phyloP scores from a whole-genome alignment of 2,329 filamentous ascomycete species.

The Coniochaeta sp. region DNA sequence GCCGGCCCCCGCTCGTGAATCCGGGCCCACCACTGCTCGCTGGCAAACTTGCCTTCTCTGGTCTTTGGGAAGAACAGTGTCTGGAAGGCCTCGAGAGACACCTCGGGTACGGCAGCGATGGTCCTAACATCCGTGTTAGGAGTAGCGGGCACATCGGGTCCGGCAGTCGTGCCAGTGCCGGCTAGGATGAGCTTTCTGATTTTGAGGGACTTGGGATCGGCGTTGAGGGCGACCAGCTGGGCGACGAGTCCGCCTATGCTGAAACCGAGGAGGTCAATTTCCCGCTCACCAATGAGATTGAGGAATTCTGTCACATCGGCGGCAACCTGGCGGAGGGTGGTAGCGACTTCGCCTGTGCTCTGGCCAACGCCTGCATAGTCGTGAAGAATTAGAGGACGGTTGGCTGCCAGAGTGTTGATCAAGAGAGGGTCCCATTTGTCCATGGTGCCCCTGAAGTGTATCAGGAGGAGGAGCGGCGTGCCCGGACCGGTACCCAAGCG shows the following conservation, averaged over 20 bases:
- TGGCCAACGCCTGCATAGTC: constrained; percentile 41
- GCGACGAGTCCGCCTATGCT: constrained; percentile 40
- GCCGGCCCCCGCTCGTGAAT: constrained; percentile 17
- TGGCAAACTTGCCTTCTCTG: constrained; percentile 5
- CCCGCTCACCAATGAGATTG: constrained; percentile 18
- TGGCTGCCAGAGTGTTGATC: constrained; percentile 32
- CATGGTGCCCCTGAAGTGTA: constrained; percentile 19
- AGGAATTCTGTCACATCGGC: constrained; percentile 17
- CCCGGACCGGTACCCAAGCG: constrained; percentile 7
- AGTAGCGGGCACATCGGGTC: constrained; percentile 23
- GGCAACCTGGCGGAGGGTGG: constrained; percentile 20
- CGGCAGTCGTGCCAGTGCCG: constrained; percentile 32
- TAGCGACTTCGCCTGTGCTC: constrained; percentile 31
- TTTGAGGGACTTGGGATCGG: constrained; percentile 17
- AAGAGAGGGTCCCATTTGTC: constrained; percentile 31
- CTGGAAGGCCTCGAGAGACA: not conserved
- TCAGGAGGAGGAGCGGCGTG: constrained; percentile 10
- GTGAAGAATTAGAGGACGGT: constrained; percentile 34
- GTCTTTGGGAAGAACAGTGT: constrained; percentile 1
- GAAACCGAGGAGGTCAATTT: constrained; percentile 39
- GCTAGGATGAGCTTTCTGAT: constrained; percentile 34
- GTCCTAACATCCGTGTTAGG: constrained; percentile 3
- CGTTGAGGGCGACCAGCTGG: constrained; percentile 33
- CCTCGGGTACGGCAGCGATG: not conserved
- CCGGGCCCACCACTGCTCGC: constrained; percentile 21